Base-by-base conservation (phyloP, 768 basidiomycete genomes). In the Auricularia heimuer region DNA sequence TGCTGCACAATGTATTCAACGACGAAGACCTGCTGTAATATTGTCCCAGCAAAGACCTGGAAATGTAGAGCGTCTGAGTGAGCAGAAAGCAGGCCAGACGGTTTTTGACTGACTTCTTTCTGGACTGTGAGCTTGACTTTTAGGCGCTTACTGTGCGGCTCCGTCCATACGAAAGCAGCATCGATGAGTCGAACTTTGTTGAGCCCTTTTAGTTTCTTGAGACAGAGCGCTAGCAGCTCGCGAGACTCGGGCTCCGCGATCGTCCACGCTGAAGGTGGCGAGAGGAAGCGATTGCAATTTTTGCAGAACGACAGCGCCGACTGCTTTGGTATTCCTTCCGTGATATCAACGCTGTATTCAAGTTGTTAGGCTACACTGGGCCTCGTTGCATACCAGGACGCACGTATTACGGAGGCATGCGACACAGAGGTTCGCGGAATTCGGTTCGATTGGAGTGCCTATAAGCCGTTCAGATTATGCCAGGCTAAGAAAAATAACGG, bases 151-250 rank as follows among this genome's bases (percentile, higher is more conserved):
- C 92, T 94, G 77, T 99, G 96, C 2, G 97, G 97, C 73, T 99
- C 97, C 24, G 97, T 99, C 97, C 97, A 99, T 71, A 98, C 93
- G 75, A 98, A 98, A 68, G 94, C 92, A 2, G 97, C 97, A 67
- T 98, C 96, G n/a, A 97, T 95, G 54, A 99, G 77, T 61, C 96
- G 90, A 34, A 98, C 94, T 80, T 93, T 95, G 70, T 86, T 88
- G 29, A 98, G 80, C 2, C 94, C 94, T 73, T 95, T 96, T 70
- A 98, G 85, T 75, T 95, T 96, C 74, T 91, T 92, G 65, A 99
- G 77, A 75, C 97, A 98, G 65, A 98, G 87, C 3, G 96, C 91
- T 37, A 99, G 82, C 33, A 99, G 81, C 72, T 98, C 95, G 63
- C 96, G 79, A 0, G 93, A 96, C 79, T 99, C 97, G 0, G 90